phyloP scores from a whole-genome alignment of 78 protist genomes.

The Dictyostelium firmibasis region DNA sequence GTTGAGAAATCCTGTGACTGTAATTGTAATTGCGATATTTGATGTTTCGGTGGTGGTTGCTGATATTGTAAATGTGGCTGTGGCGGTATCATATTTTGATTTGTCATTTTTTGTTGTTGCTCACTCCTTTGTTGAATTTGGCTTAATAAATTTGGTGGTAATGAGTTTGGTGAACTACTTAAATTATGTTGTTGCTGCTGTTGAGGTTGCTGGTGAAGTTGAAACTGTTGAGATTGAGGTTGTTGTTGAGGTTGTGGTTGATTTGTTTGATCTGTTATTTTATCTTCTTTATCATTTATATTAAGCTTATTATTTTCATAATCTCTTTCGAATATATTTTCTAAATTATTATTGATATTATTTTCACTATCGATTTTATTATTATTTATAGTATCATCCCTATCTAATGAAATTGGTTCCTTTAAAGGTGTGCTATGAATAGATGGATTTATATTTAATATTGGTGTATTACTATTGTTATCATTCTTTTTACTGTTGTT shows the following conservation, averaged over 20 bases:
- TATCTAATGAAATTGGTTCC: not conserved
- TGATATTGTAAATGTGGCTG: not conserved
- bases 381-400: not conserved
- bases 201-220: not conserved
- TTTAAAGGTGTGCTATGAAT: not conserved
- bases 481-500: not conserved
- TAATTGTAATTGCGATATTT: conserved; percentile 4
- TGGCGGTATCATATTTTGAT: not conserved
- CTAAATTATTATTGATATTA: not conserved
- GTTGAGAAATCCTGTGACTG: not conserved
- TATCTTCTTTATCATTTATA: not conserved
- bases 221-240: not conserved
- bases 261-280: not conserved
- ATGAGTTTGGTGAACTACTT: not conserved
- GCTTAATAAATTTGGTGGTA: not conserved
- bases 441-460: not conserved
- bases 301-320: not conserved
- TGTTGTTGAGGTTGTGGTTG: not conserved
- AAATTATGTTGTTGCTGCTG: not conserved
- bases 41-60: conserved; percentile 32
- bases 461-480: not conserved
- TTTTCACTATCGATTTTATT: too few relatives aligned
- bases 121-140: conserved; percentile 6
- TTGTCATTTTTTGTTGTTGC: not conserved
- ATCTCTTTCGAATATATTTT: not conserved